A percentile compares a stretch with the other conserved stretches of the same genome.
Evolutionary conservation across 495 filamentous ascomycete species (phyloP).

Genomic region (Penicillium tannophilum): DNA sequence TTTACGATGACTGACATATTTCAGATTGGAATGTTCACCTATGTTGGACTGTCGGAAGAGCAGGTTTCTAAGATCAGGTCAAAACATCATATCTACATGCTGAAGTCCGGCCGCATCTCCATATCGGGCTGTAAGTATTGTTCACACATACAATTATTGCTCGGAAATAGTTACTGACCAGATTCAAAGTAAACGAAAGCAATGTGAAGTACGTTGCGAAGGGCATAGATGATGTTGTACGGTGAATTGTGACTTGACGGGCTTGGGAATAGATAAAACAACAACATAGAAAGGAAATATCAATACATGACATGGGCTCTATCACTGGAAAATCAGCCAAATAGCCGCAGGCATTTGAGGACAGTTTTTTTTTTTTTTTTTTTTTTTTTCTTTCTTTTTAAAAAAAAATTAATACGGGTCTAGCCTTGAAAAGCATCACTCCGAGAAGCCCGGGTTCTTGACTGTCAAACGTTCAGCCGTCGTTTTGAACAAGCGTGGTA

Average conservation of each 20-base stretch:
- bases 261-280: background rate
- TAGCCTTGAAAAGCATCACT: no score
- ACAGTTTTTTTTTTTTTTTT: background rate
- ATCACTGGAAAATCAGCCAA: no score
- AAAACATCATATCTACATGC: conserved; percentile 29
- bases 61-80: conserved; percentile 25
- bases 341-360: background rate
- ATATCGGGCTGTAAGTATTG: conserved; percentile 35
- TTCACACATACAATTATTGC: background rate
- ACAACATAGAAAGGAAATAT: no score
- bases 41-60: conserved; percentile 21
- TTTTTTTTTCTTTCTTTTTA: no score
- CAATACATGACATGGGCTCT: no score
- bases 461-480: background rate
- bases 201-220: conserved; percentile 32
- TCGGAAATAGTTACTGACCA: background rate
- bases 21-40: conserved; percentile 38
- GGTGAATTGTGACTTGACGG: background rate
- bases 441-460: background rate
- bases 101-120: conserved; percentile 23
- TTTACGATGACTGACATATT: background rate
- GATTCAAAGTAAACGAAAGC: conserved; percentile 21
- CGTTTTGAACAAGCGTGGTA: conserved; percentile 2
- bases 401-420: no score
- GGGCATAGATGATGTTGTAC: conserved; percentile 22